Conservation (phyloP, 495 filamentous ascomycete species). For the Neurospora tetrasperma region DNA sequence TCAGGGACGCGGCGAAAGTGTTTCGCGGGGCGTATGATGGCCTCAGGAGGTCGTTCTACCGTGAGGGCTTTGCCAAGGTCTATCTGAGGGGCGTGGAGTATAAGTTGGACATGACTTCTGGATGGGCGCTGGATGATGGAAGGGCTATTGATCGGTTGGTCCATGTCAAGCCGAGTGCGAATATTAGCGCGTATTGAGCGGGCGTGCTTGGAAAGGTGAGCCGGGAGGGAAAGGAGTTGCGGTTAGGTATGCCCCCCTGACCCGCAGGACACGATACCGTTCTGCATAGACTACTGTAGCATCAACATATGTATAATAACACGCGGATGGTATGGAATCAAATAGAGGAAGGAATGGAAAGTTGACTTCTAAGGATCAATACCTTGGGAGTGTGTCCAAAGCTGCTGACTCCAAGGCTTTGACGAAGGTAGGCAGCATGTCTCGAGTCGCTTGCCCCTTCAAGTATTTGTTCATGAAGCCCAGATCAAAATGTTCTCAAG, state of each 20-base stretch:
- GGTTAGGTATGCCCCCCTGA: not conserved
- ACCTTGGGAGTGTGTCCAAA: not conserved
- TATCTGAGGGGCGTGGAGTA: conserved; percentile 26
- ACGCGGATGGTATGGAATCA: not conserved
- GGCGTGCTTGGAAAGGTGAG: conserved; percentile 44
- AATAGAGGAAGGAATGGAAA: not conserved
- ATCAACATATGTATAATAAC: not conserved
- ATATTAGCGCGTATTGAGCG: conserved; percentile 26
- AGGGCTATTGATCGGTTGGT: conserved; percentile 40
- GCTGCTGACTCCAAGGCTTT: not conserved
- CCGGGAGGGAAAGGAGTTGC: conserved; percentile 34
- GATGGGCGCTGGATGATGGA: conserved; percentile 42
- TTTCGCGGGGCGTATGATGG: conserved; percentile 21
- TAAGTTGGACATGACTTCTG: conserved; percentile 40
- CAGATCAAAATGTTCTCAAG: not conserved
- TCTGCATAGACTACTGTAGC: not conserved
- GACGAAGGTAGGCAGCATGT: not conserved
- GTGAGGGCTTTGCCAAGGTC: conserved; percentile 39
- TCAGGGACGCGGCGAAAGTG: conserved; percentile 29
- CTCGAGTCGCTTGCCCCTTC: not conserved
- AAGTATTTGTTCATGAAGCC: not conserved
- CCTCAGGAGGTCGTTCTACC: conserved; percentile 29
- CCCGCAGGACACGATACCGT: not conserved
- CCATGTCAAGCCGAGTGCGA: conserved; percentile 32
- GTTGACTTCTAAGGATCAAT: not conserved